Base-by-base conservation (phyloP, 768 basidiomycete species). In the Artomyces pyxidatus region DNA sequence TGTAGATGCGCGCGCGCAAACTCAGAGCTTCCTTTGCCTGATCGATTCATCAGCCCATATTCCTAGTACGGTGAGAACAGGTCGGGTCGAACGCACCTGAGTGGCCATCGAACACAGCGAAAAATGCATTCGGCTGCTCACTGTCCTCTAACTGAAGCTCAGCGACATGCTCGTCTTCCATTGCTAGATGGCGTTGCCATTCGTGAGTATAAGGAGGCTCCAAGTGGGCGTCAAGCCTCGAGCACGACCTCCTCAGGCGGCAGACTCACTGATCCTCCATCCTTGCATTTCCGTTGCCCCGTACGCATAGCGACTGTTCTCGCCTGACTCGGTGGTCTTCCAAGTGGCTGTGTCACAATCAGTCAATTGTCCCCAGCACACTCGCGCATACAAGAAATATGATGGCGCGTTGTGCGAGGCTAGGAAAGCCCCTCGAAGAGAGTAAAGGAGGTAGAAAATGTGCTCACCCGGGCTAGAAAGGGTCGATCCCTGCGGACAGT, bases 21-120 rank as follows among this genome's bases (percentile, higher is more conserved):
- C 65, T 75, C 88, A 5, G 83, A 77, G 26, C 81, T 75, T 30
- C 92, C 92, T 95, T 57, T 19, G 45, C 4, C 32, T n/a, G 32
- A 43, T 50, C 6, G 29, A 26, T 38, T 21, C 9, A n/a, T n/a
- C n/a, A n/a, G n/a, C n/a, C n/a, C n/a, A n/a, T n/a, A n/a, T n/a
- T n/a, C n/a, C 14, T 26, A 23, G 4, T 17, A 12, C 25, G 27
- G 45, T 42, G 43, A 27, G 37, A n/a, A n/a, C n/a, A n/a, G n/a
- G n/a, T n/a, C n/a, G n/a, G n/a, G n/a, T n/a, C n/a, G n/a, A n/a
- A 25, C 78, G 56, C 61, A 91, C 95, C 96, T 52, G 96, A 95
- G 63, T 99, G 96, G 26, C 96, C 96, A 68, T 99, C 96, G 62
- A 95, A 98, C 1, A 99, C 94, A 25, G 88, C 95, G 59, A 98